Percentiles rank a stretch among this genome's conserved stretches.
phyloP scores from a whole-genome alignment of 495 filamentous ascomycete species.

The Thermothielavioides terrestris region DNA sequence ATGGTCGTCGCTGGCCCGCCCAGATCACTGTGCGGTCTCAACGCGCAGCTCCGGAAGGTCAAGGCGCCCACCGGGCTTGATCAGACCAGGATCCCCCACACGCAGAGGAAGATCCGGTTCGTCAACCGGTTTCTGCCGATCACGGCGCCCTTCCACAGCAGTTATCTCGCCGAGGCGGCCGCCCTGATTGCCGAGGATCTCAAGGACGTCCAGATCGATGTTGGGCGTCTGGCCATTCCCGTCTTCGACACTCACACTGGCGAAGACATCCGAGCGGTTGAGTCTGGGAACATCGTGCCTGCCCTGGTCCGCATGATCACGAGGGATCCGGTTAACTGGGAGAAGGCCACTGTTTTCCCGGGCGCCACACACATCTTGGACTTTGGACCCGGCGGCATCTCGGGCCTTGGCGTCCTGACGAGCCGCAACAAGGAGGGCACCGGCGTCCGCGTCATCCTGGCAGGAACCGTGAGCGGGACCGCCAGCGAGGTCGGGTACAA shows the following conservation, averaged over 20 bases:
- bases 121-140: conserved; percentile 96
- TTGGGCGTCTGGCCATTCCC: conserved; percentile 61
- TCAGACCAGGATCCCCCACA: conserved; percentile 89
- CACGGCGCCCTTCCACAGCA: conserved; percentile 95
- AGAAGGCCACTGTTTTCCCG: conserved; percentile 81
- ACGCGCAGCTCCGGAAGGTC: conserved; percentile 85
- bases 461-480: conserved; percentile 81
- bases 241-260: conserved; percentile 85
- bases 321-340: conserved; percentile 86
- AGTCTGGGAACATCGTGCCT: conserved; percentile 62
- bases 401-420: conserved; percentile 90
- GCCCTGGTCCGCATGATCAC: conserved; percentile 87
- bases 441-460: conserved; percentile 89
- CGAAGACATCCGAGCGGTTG: conserved; percentile 59
- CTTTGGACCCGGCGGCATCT: conserved; percentile 93
- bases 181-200: conserved; percentile 77
- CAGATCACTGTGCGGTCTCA: conserved; percentile 90
- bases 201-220: conserved; percentile 64
- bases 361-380: conserved; percentile 87
- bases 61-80: conserved; percentile 95
- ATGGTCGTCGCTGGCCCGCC: conserved; percentile 95
- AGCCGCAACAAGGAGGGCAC: conserved; percentile 98
- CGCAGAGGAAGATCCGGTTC: conserved; percentile 90
- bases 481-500: conserved; percentile 92
- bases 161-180: conserved; percentile 73